Percentiles rank a stretch among this genome's conserved stretches.
These are phyloP conservation scores for Trifolium dubium DNA, from an alignment of 306 rosid genomes.

Conservation along the genomic window DNA sequence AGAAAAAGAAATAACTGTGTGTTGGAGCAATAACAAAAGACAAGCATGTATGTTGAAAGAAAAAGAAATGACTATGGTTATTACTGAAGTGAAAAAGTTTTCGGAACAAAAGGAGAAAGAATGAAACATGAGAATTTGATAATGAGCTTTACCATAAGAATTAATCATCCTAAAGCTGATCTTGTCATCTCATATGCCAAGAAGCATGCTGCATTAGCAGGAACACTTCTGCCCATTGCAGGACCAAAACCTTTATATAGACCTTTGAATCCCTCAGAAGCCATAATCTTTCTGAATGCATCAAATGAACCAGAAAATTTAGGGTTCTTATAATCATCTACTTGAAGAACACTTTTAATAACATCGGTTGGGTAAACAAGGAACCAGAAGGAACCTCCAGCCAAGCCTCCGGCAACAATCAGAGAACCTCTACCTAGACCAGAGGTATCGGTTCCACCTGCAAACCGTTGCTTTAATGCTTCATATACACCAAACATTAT, in stretches of 20 bases:
- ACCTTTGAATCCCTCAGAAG: slow-evolving; percentile 81
- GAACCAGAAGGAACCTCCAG: slow-evolving; percentile 80
- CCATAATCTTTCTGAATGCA: slow-evolving; percentile 73
- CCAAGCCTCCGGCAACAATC: slow-evolving; percentile 88
- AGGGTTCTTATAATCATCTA: slow-evolving; percentile 84
- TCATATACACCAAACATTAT: slow-evolving; percentile 90
- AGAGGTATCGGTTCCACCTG: slow-evolving; percentile 87
- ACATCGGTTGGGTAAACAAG: slow-evolving; percentile 90
- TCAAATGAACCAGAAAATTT: slow-evolving; percentile 80
- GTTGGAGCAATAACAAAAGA: slow-evolving; percentile 30
- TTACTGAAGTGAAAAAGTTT: slow-evolving; percentile 14
- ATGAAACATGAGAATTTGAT: slow-evolving; percentile 25
- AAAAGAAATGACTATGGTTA: background rate
- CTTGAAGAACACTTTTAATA: slow-evolving; percentile 88
- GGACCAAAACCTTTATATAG: slow-evolving; percentile 97
- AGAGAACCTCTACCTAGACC: slow-evolving; percentile 81
- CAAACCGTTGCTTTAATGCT: slow-evolving; percentile 68
- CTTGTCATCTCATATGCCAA: slow-evolving; percentile 91
- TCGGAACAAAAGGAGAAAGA: background rate
- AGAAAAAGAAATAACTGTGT: background rate
- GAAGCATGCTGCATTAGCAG: slow-evolving; percentile 99
- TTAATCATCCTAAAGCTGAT: slow-evolving; percentile 71
- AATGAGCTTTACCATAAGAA: slow-evolving; percentile 26
- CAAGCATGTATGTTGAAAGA: slow-evolving; percentile 22
- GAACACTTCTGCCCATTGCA: slow-evolving; percentile 88